Evolutionary conservation across 805 yeast genomes (phyloP), one percentile per base, ranked within the genome.

Genomic region (Geotrichum ghanense): DNA sequence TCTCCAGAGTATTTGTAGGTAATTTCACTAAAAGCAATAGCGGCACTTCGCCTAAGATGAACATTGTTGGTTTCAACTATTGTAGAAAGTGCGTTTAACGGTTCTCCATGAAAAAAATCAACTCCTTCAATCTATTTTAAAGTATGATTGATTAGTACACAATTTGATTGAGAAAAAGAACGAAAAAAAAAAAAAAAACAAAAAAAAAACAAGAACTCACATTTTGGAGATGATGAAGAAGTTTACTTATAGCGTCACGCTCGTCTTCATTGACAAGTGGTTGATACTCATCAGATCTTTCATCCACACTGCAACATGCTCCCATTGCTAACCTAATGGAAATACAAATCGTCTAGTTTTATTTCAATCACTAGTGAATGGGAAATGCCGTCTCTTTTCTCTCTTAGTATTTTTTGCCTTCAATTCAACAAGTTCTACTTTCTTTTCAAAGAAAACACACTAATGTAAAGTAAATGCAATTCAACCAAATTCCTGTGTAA

Each of bases 21-120:
- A 48, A 92, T 90, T 64, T 92, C 98, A 14, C 97, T 97, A 72
- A 92, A 92, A 4, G 98, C 97, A 52, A 92, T 73, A 4, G 98
- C 97, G 2, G 98, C 98, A 62, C 95, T 83, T 61, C 97, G 78
- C 66, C 90, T 97, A 48, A 92, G 73, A 64, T 92, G 97, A 51
- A 90, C 77, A 61, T 92, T 92, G 56, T 92, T 97, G 1, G 96
- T 86, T 62, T 90, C 86, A 1, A 92, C 98, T 56, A 92, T 73
- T 0, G 97, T 90, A 50, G 90, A 82, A 51, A 92, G 73, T 2
- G 97, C 97, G 53, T 84, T 76, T 45, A 92, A 70, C 37, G 81
- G 80, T 2, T 95, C 90, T 53, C 80, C 81, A 47, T 79, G 73
- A 68, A 89, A 90, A 58, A 92, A 88, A 66, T 92, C 97, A 46